A percentile compares a stretch with the other conserved stretches of the same genome.
These are phyloP conservation scores for Phytopythium delawarense DNA, from an alignment of 352 stramenopile species.

Conservation along the genomic window DNA sequence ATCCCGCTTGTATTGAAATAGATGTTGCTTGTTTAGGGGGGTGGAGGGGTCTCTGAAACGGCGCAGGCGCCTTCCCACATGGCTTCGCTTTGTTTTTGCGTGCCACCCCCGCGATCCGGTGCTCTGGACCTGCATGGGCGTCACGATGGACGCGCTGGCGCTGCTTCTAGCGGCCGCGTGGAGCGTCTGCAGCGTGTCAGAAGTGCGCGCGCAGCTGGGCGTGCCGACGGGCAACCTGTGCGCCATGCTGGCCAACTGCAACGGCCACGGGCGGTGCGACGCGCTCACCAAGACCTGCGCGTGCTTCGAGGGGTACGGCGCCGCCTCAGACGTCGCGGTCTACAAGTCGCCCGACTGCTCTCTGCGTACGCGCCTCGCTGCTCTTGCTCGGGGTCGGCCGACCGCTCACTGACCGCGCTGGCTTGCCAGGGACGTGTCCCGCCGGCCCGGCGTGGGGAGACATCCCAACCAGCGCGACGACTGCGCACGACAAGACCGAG, in stretches of 20 bases:
- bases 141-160: neutral
- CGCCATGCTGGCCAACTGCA: slow-evolving; percentile 79
- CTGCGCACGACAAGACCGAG: slow-evolving; percentile 35
- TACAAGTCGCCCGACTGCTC: slow-evolving; percentile 87
- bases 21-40: neutral
- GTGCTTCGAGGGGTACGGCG: slow-evolving; percentile 88
- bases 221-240: slow-evolving; percentile 70
- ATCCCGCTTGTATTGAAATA: neutral
- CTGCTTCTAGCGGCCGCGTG: neutral
- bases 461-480: slow-evolving; percentile 38
- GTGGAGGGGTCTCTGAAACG: neutral
- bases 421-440: slow-evolving; percentile 54
- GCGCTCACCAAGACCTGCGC: slow-evolving; percentile 78
- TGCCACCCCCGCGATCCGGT: neutral
- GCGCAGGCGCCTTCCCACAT: neutral
- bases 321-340: slow-evolving; percentile 65
- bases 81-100: neutral
- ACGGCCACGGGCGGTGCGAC: slow-evolving; percentile 85
- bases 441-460: slow-evolving; percentile 55
- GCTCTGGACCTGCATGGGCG: neutral
- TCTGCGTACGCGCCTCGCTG: slow-evolving; percentile 23
- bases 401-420: neutral
- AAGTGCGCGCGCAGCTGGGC: slow-evolving; percentile 33
- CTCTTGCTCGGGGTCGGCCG: neutral
- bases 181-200: neutral